Conservation (phyloP, 1,139 yeast genomes). For the Yamadazyma aaseri region DNA sequence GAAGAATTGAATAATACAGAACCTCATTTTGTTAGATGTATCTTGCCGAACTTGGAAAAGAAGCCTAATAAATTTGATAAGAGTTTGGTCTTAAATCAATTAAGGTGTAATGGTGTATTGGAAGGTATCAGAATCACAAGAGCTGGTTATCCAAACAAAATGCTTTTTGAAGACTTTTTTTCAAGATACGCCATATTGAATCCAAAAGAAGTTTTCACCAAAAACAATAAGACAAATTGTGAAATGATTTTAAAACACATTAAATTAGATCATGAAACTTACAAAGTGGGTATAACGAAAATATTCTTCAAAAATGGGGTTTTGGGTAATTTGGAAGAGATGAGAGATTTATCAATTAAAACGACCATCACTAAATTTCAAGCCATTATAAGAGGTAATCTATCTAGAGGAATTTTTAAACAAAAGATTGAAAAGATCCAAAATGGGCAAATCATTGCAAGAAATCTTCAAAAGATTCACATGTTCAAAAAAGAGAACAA, state of each 20-base stretch:
- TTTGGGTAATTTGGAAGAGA: conserved; percentile 78
- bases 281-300: conserved; percentile 81
- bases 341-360: conserved; percentile 66
- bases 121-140: conserved; percentile 98
- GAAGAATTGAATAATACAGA: conserved; percentile 75
- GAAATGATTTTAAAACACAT: conserved; percentile 64
- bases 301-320: conserved; percentile 94
- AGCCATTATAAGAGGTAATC: conserved; percentile 63
- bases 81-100: conserved; percentile 76
- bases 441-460: conserved; percentile 69
- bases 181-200: conserved; percentile 70
- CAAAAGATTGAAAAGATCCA: conserved; percentile 58
- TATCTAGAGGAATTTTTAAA: conserved; percentile 53
- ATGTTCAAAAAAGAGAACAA: conserved; percentile 29
- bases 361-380: conserved; percentile 62
- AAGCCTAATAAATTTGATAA: conserved; percentile 72
- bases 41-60: conserved; percentile 82
- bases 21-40: conserved; percentile 97
- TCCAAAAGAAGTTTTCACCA: conserved; percentile 45
- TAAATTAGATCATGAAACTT: conserved; percentile 60
- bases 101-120: conserved; percentile 94
- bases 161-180: conserved; percentile 78
- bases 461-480: conserved; percentile 57
- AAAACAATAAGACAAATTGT: conserved; percentile 59
- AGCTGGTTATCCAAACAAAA: conserved; percentile 94